Conservation (phyloP, 2,329 filamentous ascomycete genomes). For the Hypocreales sp. region DNA sequence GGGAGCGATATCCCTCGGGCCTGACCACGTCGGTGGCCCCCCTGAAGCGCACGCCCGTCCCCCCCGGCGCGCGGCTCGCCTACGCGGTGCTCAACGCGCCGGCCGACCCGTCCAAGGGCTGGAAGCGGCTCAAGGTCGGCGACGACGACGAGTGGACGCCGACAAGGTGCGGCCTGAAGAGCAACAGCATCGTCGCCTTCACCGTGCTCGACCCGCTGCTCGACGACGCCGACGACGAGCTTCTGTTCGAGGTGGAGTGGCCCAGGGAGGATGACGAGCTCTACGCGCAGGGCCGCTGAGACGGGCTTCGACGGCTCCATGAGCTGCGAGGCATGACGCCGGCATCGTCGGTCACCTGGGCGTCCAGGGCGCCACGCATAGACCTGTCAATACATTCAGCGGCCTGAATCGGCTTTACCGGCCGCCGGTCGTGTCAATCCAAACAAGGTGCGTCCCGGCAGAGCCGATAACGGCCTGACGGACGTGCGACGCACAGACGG, state of each 20-base stretch:
- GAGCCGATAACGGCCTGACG: too few species aligned
- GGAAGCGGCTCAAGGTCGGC: conserved; percentile 27
- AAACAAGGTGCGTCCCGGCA: too few species aligned
- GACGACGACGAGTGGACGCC: conserved; percentile 22
- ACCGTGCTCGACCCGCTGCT: conserved; percentile 16
- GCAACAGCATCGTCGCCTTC: conserved; percentile 35
- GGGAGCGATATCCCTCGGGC: conserved; percentile 38
- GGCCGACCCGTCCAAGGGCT: conserved; percentile 30
- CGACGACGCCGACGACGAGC: conserved; percentile 22
- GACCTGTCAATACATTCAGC: too few species aligned
- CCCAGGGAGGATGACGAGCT: conserved; percentile 26
- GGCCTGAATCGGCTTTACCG: too few species aligned
- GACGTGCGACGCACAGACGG: too few species aligned
- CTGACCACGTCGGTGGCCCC: conserved; percentile 22
- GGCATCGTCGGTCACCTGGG: too few species aligned
- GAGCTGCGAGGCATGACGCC: too few species aligned
- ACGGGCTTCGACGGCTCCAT: too few species aligned
- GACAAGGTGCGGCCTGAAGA: conserved; percentile 24
- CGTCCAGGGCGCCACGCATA: too few species aligned
- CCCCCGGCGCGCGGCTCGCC: conserved; percentile 23
- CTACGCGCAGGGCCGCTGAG: conserved; percentile 9
- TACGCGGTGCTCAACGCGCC: conserved; percentile 30
- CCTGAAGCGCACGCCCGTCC: conserved; percentile 21
- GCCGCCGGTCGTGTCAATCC: too few species aligned
- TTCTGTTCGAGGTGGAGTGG: conserved; percentile 28